Evolutionary conservation across 2,329 filamentous ascomycete genomes (phyloP), one percentile per base, ranked within the genome.

Genomic region (Phialophora chinensis): DNA sequence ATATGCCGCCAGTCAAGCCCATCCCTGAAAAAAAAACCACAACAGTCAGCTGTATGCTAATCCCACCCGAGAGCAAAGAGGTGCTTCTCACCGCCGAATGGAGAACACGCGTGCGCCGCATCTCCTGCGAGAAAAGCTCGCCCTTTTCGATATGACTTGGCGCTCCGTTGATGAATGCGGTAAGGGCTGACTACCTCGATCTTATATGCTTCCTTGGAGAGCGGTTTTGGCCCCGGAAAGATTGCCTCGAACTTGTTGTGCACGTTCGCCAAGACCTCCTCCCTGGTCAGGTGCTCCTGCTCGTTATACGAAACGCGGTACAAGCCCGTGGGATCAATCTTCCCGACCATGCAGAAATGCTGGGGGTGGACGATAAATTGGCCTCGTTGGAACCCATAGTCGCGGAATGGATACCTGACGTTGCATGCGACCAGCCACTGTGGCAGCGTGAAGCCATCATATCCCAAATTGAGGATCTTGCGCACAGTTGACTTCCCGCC

Each of bases 261-360:
- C 67, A 86, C 85, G 8, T 86, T 81, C 20, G 78, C 79, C 35
- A 81, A 74, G 62, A 87, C 80, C 73, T 89, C 80, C 6, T 87
- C 86, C 42, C 73, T 77, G 0, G 81, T 83, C n/a, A 89, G 79
- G 2, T 82, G 83, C 0, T 81, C 79, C 1, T 77, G 77, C 69
- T 89, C 87, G 62, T 86, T 86, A 71, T 90, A 90, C 0, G 87
- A 87, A 31, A 90, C 84, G 17, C 87, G 83, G 78, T 87, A 89
- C 14, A 90, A 75, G 0, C 85, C 86, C 58, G 88, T 85, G 1
- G 76, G 77, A 0, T 83, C 86, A 67, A 90, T 85, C 58, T 81
- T 84, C 1, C 86, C 87, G 1, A 85, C 85, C 86, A 89, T 87
- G 77, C 86, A 79, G 75, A 85, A 89, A 72, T 90, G 80, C 23